Evolutionary conservation across 805 yeast genomes (phyloP).

Genomic region (Cyberlindnera mycetangii): DNA sequence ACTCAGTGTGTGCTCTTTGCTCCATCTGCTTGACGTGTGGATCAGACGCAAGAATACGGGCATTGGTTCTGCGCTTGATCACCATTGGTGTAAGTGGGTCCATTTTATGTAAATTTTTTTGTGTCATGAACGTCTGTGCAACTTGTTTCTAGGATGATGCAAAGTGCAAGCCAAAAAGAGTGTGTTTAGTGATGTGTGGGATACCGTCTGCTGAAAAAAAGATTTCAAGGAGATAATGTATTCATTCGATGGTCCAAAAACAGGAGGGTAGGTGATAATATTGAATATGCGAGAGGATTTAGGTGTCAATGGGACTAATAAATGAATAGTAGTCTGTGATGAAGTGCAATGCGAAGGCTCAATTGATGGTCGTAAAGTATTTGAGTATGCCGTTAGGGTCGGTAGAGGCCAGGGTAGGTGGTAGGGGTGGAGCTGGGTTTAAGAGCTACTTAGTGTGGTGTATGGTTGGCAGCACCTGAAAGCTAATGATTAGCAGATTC

Average conservation of each 20-base stretch:
- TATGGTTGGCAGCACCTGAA: constrained; percentile 1
- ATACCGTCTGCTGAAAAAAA: not conserved
- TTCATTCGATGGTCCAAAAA: not conserved
- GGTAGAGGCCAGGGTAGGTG: not conserved
- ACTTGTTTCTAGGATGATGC: not conserved
- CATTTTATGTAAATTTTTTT: constrained; percentile 7
- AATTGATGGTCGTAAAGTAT: not conserved
- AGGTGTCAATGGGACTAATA: constrained; percentile 10
- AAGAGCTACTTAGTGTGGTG: not conserved
- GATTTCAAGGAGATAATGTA: too few relatives aligned
- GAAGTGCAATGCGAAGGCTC: not conserved
- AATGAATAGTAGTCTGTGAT: constrained; percentile 16
- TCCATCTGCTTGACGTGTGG: constrained; percentile 45
- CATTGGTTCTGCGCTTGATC: constrained; percentile 24
- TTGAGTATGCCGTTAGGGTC: not conserved
- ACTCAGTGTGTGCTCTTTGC: constrained; percentile 41
- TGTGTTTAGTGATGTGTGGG: not conserved
- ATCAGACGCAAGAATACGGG: constrained; percentile 34
- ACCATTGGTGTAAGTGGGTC: constrained; percentile 23
- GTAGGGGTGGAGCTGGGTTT: not conserved
- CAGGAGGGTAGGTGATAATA: not conserved
- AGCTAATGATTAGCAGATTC: constrained; percentile 2
- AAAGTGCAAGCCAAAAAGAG: not conserved
- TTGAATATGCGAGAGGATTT: not conserved
- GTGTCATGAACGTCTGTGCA: not conserved